Evolutionary conservation across 805 yeast genomes (phyloP), one percentile per base, ranked within the genome.

Genomic region (Sungouiella thailandica): DNA sequence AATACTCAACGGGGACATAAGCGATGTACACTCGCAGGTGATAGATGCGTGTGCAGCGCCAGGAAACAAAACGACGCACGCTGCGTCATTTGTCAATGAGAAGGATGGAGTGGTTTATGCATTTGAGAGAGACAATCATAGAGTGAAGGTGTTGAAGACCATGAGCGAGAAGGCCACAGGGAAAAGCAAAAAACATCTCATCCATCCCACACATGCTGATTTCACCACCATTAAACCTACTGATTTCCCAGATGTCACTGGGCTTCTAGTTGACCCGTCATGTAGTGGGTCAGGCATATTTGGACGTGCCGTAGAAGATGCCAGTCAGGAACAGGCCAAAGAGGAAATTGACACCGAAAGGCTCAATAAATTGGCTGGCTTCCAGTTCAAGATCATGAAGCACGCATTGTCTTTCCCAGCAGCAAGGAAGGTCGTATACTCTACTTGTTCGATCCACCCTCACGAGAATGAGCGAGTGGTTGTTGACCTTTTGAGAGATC

Each of bases 41-140:
- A 83, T 93, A 28, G 99, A 93, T 60, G 83, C 96, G 1, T 89
- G 97, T 62, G 89, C 97, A 2, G 98, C 99, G 0, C 99, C 99
- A 4, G 99, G 99, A 4, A 93, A 93, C 58, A 94, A 93, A 56
- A 93, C 99, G 0, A 86, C 97, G 0, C 97, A 90, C 60, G 62
- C 82, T 15, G 96, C 96, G 0, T 76, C 93, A 0, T 65, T 74
- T 32, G 58, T 86, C 15, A 52, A 50, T n/a, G 43, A 41, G 10
- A 45, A 52, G 3, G 33, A 43, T 2, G 43, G 57, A 0, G 72
- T 75, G 4, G 78, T 88, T 7, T 70, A 70, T 46, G 98, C 98
- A 0, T 93, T 88, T 59, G 99, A 93, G 58, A 74, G 88, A 52
- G 95, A 93, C 52, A 63, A 70, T 2, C 72, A 73, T 28, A 70